A percentile compares a stretch with the other conserved stretches of the same genome.
Evolutionary conservation across 306 rosid genomes (phyloP).

Genomic region (Quercus bicolor): DNA sequence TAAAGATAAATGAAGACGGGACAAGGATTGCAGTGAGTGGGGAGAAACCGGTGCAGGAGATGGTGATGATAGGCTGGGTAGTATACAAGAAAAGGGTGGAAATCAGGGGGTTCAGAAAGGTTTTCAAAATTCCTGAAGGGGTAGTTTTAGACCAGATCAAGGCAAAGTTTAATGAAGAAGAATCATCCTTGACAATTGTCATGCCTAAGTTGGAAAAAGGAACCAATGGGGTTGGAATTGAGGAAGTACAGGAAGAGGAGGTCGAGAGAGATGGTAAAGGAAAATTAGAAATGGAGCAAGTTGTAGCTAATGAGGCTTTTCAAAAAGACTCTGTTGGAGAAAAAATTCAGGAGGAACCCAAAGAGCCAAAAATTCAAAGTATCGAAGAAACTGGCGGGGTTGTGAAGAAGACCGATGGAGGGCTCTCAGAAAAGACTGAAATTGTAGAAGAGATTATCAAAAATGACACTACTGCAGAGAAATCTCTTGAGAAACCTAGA

Average conservation of each 20-base stretch:
- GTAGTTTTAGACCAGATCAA: constrained; percentile 59
- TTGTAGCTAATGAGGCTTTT: background rate
- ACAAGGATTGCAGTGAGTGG: constrained; percentile 45
- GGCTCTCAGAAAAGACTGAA: background rate
- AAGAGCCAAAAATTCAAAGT: background rate
- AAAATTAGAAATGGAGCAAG: background rate
- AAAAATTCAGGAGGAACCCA: background rate
- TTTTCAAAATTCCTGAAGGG: constrained; percentile 58
- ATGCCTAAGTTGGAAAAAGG: constrained; percentile 69
- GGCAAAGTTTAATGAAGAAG: constrained; percentile 55
- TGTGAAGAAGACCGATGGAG: background rate
- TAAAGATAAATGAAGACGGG: constrained; percentile 71
- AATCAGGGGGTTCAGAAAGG: constrained; percentile 45
- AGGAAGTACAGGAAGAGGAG: constrained; percentile 52
- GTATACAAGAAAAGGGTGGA: constrained; percentile 53
- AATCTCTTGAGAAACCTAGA: background rate
- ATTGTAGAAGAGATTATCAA: background rate
- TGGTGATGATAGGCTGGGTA: constrained; percentile 53
- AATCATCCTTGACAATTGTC: constrained; percentile 40
- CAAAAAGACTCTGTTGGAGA: background rate
- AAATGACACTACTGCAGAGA: background rate
- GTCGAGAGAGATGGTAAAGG: background rate
- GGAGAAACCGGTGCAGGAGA: constrained; percentile 61
- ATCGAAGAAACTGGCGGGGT: background rate
- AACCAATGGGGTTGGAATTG: constrained; percentile 37